A percentile compares a stretch with the other conserved stretches of the same genome.
Conservation (phyloP, 2,329 filamentous ascomycete genomes). For the Trichoderma sp. region DNA sequence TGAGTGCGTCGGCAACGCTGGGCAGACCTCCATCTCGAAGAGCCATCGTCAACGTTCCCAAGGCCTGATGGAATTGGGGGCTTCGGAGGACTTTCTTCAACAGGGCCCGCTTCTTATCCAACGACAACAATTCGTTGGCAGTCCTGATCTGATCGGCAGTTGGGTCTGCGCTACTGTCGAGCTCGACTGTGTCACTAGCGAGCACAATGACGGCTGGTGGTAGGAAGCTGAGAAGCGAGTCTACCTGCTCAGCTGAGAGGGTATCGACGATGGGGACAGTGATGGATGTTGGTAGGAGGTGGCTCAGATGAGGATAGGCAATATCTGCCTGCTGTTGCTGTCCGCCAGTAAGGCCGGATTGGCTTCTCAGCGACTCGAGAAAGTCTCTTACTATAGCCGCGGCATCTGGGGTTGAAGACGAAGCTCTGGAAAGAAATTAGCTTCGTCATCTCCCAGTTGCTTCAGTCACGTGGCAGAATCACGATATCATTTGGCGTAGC, state of each 20-base stretch:
- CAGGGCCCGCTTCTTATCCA: slow-evolving; percentile 75
- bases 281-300: slow-evolving; percentile 73
- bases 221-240: slow-evolving; percentile 72
- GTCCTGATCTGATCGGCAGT: slow-evolving; percentile 65
- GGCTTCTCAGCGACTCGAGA: slow-evolving; percentile 72
- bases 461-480: slow-evolving; percentile 8
- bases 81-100: slow-evolving; percentile 79
- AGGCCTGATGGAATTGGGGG: slow-evolving; percentile 85
- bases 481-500: slow-evolving; percentile 22
- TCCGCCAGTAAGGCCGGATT: slow-evolving; percentile 40
- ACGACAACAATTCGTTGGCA: slow-evolving; percentile 68
- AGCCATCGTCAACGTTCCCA: slow-evolving; percentile 81
- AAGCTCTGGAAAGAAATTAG: slow-evolving; percentile 48
- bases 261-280: slow-evolving; percentile 74
- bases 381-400: slow-evolving; percentile 82
- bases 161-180: slow-evolving; percentile 59
- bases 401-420: slow-evolving; percentile 62
- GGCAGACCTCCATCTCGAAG: slow-evolving; percentile 87
- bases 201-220: slow-evolving; percentile 76
- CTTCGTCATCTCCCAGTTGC: slow-evolving; percentile 5
- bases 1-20: slow-evolving; percentile 81
- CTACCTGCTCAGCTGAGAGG: slow-evolving; percentile 62
- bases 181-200: slow-evolving; percentile 60
- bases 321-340: slow-evolving; percentile 45
- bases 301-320: slow-evolving; percentile 77